Evolutionary conservation across 106 monocot genomes (phyloP), one percentile per base, ranked within the genome.

Genomic region (Dioscorea dumetorum): DNA sequence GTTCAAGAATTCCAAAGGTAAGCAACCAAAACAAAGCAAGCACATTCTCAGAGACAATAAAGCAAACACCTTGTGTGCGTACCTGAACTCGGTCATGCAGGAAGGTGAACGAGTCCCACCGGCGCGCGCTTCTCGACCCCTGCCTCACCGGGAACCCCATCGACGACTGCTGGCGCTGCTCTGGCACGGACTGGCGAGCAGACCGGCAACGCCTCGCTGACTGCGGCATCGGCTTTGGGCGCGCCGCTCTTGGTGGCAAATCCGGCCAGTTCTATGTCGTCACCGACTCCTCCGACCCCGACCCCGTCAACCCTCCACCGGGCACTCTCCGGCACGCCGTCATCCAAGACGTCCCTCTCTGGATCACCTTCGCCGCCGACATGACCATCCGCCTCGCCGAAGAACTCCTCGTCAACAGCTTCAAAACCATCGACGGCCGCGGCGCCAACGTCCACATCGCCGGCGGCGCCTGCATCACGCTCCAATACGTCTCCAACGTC

Each of bases 341-440:
- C 63, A 80, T 89, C 72, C 85, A 89, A 61, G 80, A 82, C 22
- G 79, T 64, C 0, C 88, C 88, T 17, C 74, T 90, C 57, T 85
- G 89, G 89, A 90, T 90, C 70, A 73, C 67, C 60, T 90, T 90
- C 80, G 61, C 82, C 79, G 19, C 60, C 41, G 67, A 75, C 73
- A 82, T 81, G 82, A 69, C 58, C 74, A 85, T 90, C 82, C 76
- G 62, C n/a, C 89, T 90, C 32, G 22, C 70, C 63, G 54, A 80
- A 33, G 88, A 89, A 76, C 84, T 89, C 59, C 66, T 89, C 59
- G 77, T 89, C 50, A 89, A 80, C 79, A 79, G 74, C 79, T 89
- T 85, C 82, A 89, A 89, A 63, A 89, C 88, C 60, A 77, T 89
- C 65, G 88, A 85, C 74, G 85, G 85, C 60, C 85, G 89, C 24